Base-by-base conservation (phyloP, 2,329 filamentous ascomycete species). In the Sclerotinia trifoliorum region DNA sequence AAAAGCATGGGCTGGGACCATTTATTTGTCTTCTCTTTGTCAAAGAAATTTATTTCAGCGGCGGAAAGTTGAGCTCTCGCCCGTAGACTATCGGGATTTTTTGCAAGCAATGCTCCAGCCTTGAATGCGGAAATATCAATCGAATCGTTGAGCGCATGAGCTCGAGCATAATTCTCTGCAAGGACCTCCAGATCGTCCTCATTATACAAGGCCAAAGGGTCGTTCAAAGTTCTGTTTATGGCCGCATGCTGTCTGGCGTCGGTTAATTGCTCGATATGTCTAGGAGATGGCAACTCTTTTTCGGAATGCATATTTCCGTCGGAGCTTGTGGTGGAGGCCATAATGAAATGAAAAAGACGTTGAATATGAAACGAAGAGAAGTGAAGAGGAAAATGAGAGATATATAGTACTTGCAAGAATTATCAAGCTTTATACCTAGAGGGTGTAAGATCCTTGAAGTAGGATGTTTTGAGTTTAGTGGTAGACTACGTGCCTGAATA, bases 1-100 rank as follows among this genome's bases (percentile, higher is more conserved):
- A 63, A 52, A 64, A 87, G 81, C 71, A 77, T 80, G 0, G 90
- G 89, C 73, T 93, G 90, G 7, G 83, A 85, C 90, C 90, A 93
- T 70, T 86, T 88, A 74, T 90, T 83, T 0, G 83, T 84, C 52
- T 85, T 82, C 75, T 93, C 90, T 24, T 83, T 81, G 15, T 83
- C 80, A 51, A 93, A 78, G 6, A 85, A 80, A 2, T 81, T 78
- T 52, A 81, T 82, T 75, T 93, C 90, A 15, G 85, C 81, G 0
- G 82, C 80, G 0, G 82, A 87, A 61, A 91, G 79, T 8, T 83
- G 84, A 17, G 82, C 35, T 2, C 17, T 44, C 21, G 46, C 62
- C n/a, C 51, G 77, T 55, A 88, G 76, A 24, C 80, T 80, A 65
- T 68, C 55, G 6, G 74, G 72, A 66, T 77, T 71, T 69, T 83